A percentile compares a stretch with the other conserved stretches of the same genome.
These are phyloP conservation scores for Alternaria angustiovoidea DNA, from an alignment of 2,329 filamentous ascomycete species.

Conservation along the genomic window DNA sequence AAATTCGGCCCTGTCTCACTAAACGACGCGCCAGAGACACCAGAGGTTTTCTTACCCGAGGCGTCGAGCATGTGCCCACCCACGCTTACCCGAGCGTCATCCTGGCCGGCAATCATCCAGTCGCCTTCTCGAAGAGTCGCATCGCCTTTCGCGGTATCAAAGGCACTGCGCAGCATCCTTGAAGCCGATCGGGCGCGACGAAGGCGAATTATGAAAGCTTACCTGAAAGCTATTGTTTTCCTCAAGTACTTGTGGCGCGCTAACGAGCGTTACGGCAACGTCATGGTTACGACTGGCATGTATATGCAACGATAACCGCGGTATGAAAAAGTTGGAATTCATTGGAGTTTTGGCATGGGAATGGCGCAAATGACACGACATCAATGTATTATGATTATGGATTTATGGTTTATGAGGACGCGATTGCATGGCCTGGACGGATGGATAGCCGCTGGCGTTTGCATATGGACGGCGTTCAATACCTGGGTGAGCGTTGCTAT, in stretches of 20 bases:
- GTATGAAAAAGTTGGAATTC: background rate
- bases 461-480: constrained; percentile 1
- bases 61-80: constrained; percentile 25
- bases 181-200: constrained; percentile 34
- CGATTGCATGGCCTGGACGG: constrained; percentile 4
- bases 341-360: background rate
- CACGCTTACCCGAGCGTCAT: constrained; percentile 26
- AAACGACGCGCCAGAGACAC: constrained; percentile 25
- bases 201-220: constrained; percentile 28
- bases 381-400: constrained; percentile 13
- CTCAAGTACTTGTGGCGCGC: constrained; percentile 33
- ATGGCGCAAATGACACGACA: background rate
- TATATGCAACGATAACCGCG: constrained; percentile 33
- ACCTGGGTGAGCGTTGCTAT: background rate
- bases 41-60: constrained; percentile 33
- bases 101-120: constrained; percentile 33
- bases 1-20: constrained; percentile 19
- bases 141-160: constrained; percentile 27
- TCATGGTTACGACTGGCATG: constrained; percentile 37
- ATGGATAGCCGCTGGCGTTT: constrained; percentile 14
- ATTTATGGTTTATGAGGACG: background rate
- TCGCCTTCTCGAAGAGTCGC: constrained; percentile 27
- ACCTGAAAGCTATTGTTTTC: constrained; percentile 36
- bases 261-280: constrained; percentile 35
- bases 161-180: constrained; percentile 31